Conservation (phyloP, 2,329 filamentous ascomycete species). For the Sporothrix luriei region DNA sequence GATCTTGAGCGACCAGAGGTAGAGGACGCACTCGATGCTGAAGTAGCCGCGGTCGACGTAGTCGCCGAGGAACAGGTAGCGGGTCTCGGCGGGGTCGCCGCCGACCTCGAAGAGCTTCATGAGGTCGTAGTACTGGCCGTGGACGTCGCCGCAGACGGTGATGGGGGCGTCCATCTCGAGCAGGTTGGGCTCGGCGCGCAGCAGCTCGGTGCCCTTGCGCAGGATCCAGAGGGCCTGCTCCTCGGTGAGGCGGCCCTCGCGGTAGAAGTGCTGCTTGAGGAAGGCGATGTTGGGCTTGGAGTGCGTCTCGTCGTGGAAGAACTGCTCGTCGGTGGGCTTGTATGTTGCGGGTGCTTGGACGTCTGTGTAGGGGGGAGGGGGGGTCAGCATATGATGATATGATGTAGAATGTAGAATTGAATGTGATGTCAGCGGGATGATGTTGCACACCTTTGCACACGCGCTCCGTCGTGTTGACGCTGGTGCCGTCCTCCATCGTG, state of each 20-base stretch:
- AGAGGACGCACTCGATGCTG: slow-evolving; percentile 98
- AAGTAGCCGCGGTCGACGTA: slow-evolving; percentile 99
- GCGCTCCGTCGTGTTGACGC: slow-evolving; percentile 92
- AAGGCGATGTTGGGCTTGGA: slow-evolving; percentile 91
- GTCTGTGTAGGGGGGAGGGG: slow-evolving; percentile 64
- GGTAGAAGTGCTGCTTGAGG: slow-evolving; percentile 97
- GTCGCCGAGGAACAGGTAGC: slow-evolving; percentile 96
- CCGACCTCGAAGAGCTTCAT: slow-evolving; percentile 99
- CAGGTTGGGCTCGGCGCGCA: slow-evolving; percentile 89
- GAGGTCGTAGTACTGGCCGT: slow-evolving; percentile 98
- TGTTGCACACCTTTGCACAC: slow-evolving; percentile 84
- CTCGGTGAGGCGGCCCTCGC: slow-evolving; percentile 93
- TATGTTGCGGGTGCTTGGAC: slow-evolving; percentile 96
- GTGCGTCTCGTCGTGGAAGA: slow-evolving; percentile 83
- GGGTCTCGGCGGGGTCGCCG: slow-evolving; percentile 91
- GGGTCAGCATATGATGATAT: too few species aligned
- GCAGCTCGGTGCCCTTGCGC: slow-evolving; percentile 79
- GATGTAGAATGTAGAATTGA: too few species aligned
- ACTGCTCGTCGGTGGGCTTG: slow-evolving; percentile 90
- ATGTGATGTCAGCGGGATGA: too few species aligned
- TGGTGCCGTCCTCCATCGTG: slow-evolving; percentile 94
- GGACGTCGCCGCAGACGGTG: slow-evolving; percentile 96
- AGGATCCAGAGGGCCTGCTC: slow-evolving; percentile 98
- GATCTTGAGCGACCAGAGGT: slow-evolving; percentile 97
- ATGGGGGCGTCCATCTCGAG: slow-evolving; percentile 99